These are phyloP conservation scores for Scleromitrula shiraiana DNA, from an alignment of 2,329 filamentous ascomycete species.

Conservation along the genomic window DNA sequence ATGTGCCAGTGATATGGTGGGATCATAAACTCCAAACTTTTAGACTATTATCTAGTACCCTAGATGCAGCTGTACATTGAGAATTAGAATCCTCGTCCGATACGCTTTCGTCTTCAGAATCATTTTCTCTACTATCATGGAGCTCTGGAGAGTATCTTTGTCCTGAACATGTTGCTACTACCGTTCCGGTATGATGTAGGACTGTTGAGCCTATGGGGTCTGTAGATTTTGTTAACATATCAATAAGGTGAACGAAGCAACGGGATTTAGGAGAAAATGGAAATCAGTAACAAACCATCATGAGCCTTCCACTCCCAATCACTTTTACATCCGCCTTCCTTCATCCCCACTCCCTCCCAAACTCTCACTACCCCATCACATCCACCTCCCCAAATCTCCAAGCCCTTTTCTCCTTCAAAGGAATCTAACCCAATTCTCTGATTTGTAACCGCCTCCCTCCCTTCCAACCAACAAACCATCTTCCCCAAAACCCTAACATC, in stretches of 20 bases:
- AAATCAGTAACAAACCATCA: constrained; percentile 21
- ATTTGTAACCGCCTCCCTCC: constrained; percentile 43
- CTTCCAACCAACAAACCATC: constrained; percentile 46
- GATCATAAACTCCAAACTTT: constrained; percentile 37
- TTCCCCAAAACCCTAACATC: constrained; percentile 52
- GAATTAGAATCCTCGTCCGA: constrained; percentile 10
- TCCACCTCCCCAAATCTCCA: constrained; percentile 56
- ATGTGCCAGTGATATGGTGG: not conserved
- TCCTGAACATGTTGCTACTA: constrained; percentile 30
- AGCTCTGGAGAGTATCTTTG: constrained; percentile 21
- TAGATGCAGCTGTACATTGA: not conserved
- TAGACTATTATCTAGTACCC: constrained; percentile 35
- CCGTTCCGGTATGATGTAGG: constrained; percentile 28
- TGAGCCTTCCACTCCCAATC: constrained; percentile 29
- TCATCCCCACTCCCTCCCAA: constrained; percentile 49
- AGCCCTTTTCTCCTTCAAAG: constrained; percentile 41
- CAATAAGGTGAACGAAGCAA: not conserved
- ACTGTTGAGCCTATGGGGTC: constrained; percentile 26
- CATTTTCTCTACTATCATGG: constrained; percentile 9
- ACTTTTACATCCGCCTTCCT: constrained; percentile 32
- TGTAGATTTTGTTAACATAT: constrained; percentile 10
- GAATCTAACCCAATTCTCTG: constrained; percentile 50
- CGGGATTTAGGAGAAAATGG: not conserved
- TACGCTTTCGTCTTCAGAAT: constrained; percentile 6
- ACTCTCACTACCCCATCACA: constrained; percentile 46